Evolutionary conservation across 306 rosid species (phyloP).

Genomic region (Alnus rubra): DNA sequence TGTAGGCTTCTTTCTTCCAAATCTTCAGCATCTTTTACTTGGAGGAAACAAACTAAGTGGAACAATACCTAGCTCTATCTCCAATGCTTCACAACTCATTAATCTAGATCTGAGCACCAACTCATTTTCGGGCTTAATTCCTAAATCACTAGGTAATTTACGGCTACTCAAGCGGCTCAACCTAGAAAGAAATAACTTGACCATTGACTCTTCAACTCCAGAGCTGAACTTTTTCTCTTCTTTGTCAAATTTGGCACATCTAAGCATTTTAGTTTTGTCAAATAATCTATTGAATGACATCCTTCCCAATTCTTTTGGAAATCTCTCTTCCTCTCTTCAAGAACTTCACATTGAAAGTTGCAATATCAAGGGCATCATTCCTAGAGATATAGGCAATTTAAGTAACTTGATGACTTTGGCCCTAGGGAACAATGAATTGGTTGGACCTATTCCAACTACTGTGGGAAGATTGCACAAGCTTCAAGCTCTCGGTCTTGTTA

Average conservation of each 20-base stretch:
- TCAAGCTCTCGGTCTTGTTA: background rate
- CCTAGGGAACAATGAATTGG: background rate
- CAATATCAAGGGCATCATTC: slow-evolving; percentile 14
- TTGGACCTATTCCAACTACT: slow-evolving; percentile 4
- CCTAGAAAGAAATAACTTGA: background rate
- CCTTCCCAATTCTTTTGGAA: slow-evolving; percentile 2
- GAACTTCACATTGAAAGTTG: accelerated
- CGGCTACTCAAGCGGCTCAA: background rate
- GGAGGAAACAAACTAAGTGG: background rate
- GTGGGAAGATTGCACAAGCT: background rate
- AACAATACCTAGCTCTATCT: slow-evolving; percentile 18
- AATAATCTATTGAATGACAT: background rate
- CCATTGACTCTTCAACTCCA: background rate
- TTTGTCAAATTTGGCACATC: no score
- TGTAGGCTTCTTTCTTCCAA: slow-evolving; percentile 19
- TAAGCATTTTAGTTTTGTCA: background rate
- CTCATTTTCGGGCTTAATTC: slow-evolving; percentile 19
- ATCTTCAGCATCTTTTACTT: background rate
- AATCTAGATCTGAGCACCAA: background rate
- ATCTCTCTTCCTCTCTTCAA: background rate
- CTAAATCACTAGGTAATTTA: background rate
- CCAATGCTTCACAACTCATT: slow-evolving; percentile 17
- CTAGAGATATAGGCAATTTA: background rate
- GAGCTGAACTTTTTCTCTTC: background rate
- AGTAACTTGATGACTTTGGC: background rate